phyloP scores from a whole-genome alignment of 2,329 filamentous ascomycete genomes.

The Aspergillus nomiae region DNA sequence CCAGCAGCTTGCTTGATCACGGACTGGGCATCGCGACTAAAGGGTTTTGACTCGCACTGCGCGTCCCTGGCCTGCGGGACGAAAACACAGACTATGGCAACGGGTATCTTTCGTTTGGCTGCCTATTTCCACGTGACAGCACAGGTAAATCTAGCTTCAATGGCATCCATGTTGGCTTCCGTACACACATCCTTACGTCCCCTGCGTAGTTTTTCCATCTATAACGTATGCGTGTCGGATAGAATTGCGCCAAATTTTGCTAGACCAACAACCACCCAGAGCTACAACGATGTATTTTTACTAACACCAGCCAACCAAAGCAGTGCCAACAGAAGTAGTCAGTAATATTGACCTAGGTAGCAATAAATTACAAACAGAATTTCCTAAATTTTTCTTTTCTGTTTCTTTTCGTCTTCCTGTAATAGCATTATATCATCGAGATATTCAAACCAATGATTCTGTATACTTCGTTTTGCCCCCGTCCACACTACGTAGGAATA shows the following conservation, averaged over 20 bases:
- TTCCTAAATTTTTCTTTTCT: neutral
- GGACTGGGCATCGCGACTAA: constrained; percentile 32
- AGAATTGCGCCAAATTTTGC: neutral
- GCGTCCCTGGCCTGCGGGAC: neutral
- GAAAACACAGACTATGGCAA: neutral
- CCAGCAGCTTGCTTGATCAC: constrained; percentile 49
- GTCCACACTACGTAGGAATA: neutral
- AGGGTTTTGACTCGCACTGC: constrained; percentile 21
- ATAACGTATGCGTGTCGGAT: neutral
- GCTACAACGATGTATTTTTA: neutral
- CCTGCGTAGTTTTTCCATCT: neutral
- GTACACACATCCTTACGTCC: neutral
- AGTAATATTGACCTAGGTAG: neutral
- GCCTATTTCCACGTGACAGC: neutral
- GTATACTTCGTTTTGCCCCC: neutral
- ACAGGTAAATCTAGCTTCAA: neutral
- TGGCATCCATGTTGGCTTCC: neutral
- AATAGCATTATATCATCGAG: neutral
- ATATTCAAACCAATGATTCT: neutral
- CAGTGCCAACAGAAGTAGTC: neutral
- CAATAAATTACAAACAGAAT: neutral
- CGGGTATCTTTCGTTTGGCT: neutral
- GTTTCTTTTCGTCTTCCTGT: neutral
- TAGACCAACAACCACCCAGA: neutral
- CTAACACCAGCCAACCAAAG: neutral